These are phyloP conservation scores for Hypoxylon sp. DNA, from an alignment of 2,329 filamentous ascomycete genomes.

Conservation along the genomic window DNA sequence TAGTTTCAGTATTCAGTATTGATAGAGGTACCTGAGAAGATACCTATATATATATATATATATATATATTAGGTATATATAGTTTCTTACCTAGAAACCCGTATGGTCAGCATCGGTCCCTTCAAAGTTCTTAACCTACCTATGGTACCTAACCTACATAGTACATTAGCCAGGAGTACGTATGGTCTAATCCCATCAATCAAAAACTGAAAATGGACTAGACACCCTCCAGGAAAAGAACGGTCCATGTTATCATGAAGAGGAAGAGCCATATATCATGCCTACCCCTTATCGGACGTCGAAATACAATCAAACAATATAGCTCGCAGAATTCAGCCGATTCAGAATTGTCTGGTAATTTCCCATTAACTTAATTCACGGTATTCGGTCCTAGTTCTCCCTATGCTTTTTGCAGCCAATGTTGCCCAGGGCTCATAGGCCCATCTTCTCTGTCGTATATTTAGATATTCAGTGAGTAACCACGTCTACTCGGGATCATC, in stretches of 20 bases:
- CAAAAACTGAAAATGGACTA: not conserved
- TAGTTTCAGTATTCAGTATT: no score
- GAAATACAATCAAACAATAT: not conserved
- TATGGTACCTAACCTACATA: no score
- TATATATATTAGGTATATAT: no score
- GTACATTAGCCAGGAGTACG: not conserved
- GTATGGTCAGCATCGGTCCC: not conserved
- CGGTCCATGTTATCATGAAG: no score
- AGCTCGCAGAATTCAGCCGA: not conserved
- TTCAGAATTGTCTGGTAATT: not conserved
- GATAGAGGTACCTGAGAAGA: no score
- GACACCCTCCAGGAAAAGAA: not conserved
- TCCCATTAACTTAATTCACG: slow-evolving; percentile 13
- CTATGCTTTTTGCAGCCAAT: not conserved
- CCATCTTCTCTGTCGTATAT: not conserved
- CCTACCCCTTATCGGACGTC: no score
- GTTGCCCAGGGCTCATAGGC: no score
- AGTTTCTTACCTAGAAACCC: not conserved
- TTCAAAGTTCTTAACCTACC: not conserved
- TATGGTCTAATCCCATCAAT: not conserved
- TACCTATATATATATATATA: no score
- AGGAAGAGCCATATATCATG: not conserved
- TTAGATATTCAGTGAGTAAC: not conserved
- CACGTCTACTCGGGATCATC: slow-evolving; percentile 57
- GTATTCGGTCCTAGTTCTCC: not conserved